These are phyloP conservation scores for Cladobotryum protrusum DNA, from an alignment of 2,329 filamentous ascomycete species.

Conservation along the genomic window DNA sequence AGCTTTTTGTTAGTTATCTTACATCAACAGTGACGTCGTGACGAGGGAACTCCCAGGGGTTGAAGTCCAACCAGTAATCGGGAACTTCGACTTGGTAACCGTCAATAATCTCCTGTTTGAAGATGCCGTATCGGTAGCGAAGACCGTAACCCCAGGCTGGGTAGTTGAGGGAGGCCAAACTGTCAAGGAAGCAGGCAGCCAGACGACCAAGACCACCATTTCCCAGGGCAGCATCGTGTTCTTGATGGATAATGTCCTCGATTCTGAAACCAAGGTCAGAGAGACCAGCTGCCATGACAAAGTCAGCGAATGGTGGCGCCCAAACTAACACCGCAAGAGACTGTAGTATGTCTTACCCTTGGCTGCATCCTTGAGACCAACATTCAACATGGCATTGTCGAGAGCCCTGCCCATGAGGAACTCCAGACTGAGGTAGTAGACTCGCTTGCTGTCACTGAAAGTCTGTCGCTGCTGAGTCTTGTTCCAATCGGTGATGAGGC, in stretches of 20 bases:
- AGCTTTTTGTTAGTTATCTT: constrained; percentile 22
- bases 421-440: constrained; percentile 96
- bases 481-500: constrained; percentile 94
- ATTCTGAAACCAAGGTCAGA: constrained; percentile 89
- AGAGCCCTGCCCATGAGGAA: constrained; percentile 95
- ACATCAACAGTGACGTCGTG: constrained; percentile 91
- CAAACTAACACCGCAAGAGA: neutral
- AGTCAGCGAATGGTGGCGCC: neutral
- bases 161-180: constrained; percentile 87
- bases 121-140: constrained; percentile 93
- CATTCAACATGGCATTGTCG: constrained; percentile 98
- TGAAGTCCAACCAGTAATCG: constrained; percentile 99
- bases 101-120: constrained; percentile 98
- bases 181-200: constrained; percentile 95
- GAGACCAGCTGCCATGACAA: constrained; percentile 59
- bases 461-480: constrained; percentile 96
- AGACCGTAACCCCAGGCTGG: constrained; percentile 97
- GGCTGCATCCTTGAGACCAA: constrained; percentile 79
- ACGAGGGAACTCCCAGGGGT: constrained; percentile 96
- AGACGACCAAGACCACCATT: constrained; percentile 94
- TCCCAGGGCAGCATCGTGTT: constrained; percentile 92
- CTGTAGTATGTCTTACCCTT: constrained; percentile 52
- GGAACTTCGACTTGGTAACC: constrained; percentile 98
- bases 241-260: constrained; percentile 89
- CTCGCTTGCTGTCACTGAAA: constrained; percentile 79